Evolutionary conservation across 192 early-diverging fungal species (phyloP).

Genomic region (Geranomyces variabilis): DNA sequence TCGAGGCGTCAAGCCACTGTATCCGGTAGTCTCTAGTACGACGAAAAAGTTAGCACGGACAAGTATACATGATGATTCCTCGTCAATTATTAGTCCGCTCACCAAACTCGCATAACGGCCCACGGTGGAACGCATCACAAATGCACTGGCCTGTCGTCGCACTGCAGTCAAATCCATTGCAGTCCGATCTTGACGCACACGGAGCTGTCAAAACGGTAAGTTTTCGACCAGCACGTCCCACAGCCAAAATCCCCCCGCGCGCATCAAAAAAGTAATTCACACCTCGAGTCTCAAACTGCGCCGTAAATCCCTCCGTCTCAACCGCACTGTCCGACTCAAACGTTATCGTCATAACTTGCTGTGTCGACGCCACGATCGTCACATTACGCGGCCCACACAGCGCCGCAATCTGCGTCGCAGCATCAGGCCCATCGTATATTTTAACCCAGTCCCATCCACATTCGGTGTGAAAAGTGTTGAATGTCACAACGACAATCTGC

Average conservation of each 20-base stretch:
- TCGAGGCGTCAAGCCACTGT: slow-evolving; percentile 23
- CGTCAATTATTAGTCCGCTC: not conserved
- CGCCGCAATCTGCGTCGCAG: slow-evolving; percentile 2
- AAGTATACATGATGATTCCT: too few species aligned
- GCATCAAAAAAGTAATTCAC: too few species aligned
- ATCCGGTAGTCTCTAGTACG: slow-evolving; percentile 14
- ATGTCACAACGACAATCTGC: not conserved
- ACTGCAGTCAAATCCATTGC: slow-evolving; percentile 26
- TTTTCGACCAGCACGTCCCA: too few species aligned
- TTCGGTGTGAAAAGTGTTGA: slow-evolving; percentile 31
- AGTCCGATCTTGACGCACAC: slow-evolving; percentile 13
- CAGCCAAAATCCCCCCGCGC: too few species aligned
- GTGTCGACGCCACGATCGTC: slow-evolving; percentile 24
- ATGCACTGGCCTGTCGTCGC: slow-evolving; percentile 20
- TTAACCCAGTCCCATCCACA: slow-evolving; percentile 34
- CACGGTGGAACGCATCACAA: slow-evolving; percentile 29
- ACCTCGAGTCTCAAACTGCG: slow-evolving; percentile 36
- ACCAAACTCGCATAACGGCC: slow-evolving; percentile 37
- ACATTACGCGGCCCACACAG: slow-evolving; percentile 36
- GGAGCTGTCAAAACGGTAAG: too few species aligned
- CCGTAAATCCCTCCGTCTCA: slow-evolving; percentile 31
- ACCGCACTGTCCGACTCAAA: slow-evolving; percentile 37
- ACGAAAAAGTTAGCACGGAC: not conserved
- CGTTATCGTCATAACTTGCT: slow-evolving; percentile 18
- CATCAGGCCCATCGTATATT: slow-evolving; percentile 23